A percentile compares a stretch with the other conserved stretches of the same genome.
phyloP scores from a whole-genome alignment of 495 filamentous ascomycete genomes.

The Xylaria grammica region DNA sequence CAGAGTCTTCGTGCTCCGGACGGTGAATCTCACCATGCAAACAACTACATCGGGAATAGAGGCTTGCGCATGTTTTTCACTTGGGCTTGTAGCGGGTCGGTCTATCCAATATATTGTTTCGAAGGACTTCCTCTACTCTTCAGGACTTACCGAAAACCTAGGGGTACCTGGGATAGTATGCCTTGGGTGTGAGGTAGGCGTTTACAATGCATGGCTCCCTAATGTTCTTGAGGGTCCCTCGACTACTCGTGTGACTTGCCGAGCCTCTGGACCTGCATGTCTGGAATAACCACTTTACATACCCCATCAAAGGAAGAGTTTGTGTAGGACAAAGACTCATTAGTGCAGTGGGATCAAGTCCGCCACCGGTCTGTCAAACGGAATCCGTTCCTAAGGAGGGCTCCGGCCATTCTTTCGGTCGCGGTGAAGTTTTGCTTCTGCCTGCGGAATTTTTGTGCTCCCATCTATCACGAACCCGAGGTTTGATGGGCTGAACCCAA shows the following conservation, averaged over 20 bases:
- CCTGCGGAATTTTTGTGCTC: conserved; percentile 28
- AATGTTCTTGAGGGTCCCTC: background rate
- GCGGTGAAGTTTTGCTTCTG: conserved; percentile 24
- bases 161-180: background rate
- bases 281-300: conserved; percentile 27
- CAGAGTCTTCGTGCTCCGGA: background rate
- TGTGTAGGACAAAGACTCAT: conserved; percentile 37
- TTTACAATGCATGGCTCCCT: too few relatives aligned
- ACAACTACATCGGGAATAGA: background rate
- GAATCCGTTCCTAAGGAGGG: conserved; percentile 20
- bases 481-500: conserved; percentile 9
- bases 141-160: background rate
- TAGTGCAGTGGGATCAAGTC: conserved; percentile 23
- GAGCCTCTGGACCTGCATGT: conserved; percentile 27
- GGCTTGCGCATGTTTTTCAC: background rate
- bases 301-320: conserved; percentile 24
- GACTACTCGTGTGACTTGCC: conserved; percentile 18
- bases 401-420: conserved; percentile 32
- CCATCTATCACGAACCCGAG: conserved; percentile 29
- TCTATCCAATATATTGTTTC: background rate
- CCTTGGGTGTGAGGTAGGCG: background rate
- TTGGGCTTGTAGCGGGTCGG: background rate
- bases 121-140: background rate
- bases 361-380: conserved; percentile 29
- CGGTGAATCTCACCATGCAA: background rate